Percentiles rank a stretch among this genome's conserved stretches.
These are phyloP conservation scores for Stylosanthes scabra DNA, from an alignment of 331 rosid species.

Conservation along the genomic window DNA sequence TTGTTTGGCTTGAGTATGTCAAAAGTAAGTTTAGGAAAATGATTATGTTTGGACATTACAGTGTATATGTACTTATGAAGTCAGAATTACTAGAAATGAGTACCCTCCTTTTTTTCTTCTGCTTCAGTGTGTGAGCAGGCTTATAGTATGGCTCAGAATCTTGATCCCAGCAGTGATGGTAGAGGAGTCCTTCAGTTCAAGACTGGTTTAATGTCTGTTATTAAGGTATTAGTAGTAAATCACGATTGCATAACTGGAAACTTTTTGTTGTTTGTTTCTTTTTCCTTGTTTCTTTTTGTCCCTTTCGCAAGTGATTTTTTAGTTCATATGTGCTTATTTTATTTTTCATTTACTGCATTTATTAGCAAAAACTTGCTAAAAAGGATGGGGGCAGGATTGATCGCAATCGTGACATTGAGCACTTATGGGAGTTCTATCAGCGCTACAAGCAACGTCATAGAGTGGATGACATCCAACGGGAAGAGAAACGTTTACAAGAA, in stretches of 20 bases:
- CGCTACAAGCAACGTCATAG: conserved; percentile 68
- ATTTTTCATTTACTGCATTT: conserved; percentile 33
- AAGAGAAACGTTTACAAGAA: conserved; percentile 79
- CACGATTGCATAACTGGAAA: conserved; percentile 3
- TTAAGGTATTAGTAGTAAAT: conserved; percentile 68
- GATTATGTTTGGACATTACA: too few species aligned
- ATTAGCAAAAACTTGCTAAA: conserved; percentile 88
- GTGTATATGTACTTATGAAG: too few species aligned
- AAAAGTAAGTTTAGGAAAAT: too few species aligned
- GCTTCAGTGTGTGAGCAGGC: conserved; percentile 98
- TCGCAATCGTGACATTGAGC: conserved; percentile 78
- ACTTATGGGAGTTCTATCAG: conserved; percentile 86
- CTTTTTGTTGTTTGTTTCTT: background rate
- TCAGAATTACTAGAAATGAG: too few species aligned
- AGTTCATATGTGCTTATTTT: conserved; percentile 5
- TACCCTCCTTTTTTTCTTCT: conserved; percentile 15
- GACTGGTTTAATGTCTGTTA: conserved; percentile 94
- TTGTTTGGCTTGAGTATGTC: too few species aligned
- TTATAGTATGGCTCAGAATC: conserved; percentile 91
- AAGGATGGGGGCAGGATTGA: conserved; percentile 80
- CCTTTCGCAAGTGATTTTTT: conserved; percentile 9
- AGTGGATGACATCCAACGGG: conserved; percentile 85
- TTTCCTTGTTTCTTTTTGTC: background rate
- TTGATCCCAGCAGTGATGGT: conserved; percentile 87
- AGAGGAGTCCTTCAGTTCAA: conserved; percentile 96